Evolutionary conservation across 352 stramenopile species (phyloP), one percentile per base, ranked within the genome.

Genomic region (Pythium dissotocum): DNA sequence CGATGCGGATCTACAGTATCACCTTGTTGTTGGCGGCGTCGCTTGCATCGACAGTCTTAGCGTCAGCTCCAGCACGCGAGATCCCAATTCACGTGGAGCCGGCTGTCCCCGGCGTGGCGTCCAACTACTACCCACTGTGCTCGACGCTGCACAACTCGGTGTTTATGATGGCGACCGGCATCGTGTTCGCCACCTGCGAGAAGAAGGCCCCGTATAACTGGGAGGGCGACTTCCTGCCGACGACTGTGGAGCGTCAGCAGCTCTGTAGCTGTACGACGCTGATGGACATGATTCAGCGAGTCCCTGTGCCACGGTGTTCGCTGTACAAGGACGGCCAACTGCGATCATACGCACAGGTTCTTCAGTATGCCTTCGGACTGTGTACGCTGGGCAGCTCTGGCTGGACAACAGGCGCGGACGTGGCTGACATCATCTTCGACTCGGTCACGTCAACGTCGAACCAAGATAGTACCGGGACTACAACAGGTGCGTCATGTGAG

Each of bases 241-340:
- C 53, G 9, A 16, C 40, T 9, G 24, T 28, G 9, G 6, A 53
- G 10, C 40, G 61, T 10, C 33, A 18, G 7, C 35, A 49, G 28
- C 40, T 61, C 6, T 67, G 40, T 24, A 71, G 14, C 21, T 78
- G 48, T 66, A 53, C 13, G 30, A 16, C 9, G 16, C 26, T 63
- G 2, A 54, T 63, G 38, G 6, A n/a, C 18, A 51, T 54, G 28
- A 24, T 63, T 5, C 14, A 32, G 13, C 16, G 2, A 0, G 6
- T 54, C 7, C 28, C 2, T n/a, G 14, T 63, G 7, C 57, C 57
- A 10, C 57, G n/a, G 12, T 63, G 57, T 28, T 21, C 14, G 13
- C 28, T 63, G 1, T 51, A 51, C 40, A 26, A 32, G 21, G 56
- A 53, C 36, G 38, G 21, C 4, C 16, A 10, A 6, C 21, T 53